These are phyloP conservation scores for Trapa incisa DNA, from an alignment of 345 rosid genomes.

Conservation along the genomic window DNA sequence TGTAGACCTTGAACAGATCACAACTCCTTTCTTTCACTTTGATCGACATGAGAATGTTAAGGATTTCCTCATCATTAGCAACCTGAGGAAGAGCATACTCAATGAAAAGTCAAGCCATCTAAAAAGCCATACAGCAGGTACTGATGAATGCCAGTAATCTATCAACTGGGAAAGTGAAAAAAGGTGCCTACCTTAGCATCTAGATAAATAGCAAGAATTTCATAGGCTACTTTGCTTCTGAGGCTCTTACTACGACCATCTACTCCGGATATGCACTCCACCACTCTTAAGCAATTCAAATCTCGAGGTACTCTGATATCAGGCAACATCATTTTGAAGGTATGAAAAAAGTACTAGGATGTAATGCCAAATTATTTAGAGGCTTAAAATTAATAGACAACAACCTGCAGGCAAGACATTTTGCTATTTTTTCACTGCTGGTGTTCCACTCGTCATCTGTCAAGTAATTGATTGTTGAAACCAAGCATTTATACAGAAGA, in stretches of 20 bases:
- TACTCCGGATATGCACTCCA: slow-evolving; percentile 57
- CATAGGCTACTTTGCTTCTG: slow-evolving; percentile 47
- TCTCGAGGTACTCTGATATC: slow-evolving; percentile 56
- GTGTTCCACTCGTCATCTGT: slow-evolving; percentile 65
- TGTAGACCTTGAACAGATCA: slow-evolving; percentile 51
- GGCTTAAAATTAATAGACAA: neutral
- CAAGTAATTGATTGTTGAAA: slow-evolving; percentile 40
- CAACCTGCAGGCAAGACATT: slow-evolving; percentile 61
- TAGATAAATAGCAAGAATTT: slow-evolving; percentile 41
- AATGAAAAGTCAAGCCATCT: neutral
- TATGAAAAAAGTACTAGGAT: neutral
- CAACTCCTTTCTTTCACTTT: slow-evolving; percentile 49
- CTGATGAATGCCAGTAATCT: neutral
- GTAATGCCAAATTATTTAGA: neutral
- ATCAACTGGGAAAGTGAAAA: slow-evolving; percentile 3
- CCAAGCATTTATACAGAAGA: slow-evolving; percentile 36
- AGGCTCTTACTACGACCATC: slow-evolving; percentile 46
- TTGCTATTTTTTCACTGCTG: slow-evolving; percentile 51
- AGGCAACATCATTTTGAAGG: slow-evolving; percentile 10
- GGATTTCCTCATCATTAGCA: slow-evolving; percentile 42
- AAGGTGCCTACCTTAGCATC: slow-evolving; percentile 41
- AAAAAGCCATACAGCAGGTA: neutral
- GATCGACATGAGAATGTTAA: slow-evolving; percentile 39
- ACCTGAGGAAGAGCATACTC: slow-evolving; percentile 30
- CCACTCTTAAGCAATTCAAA: slow-evolving; percentile 59